Base-by-base conservation (phyloP, 306 rosid genomes). In the Dalbergia cultrata region DNA sequence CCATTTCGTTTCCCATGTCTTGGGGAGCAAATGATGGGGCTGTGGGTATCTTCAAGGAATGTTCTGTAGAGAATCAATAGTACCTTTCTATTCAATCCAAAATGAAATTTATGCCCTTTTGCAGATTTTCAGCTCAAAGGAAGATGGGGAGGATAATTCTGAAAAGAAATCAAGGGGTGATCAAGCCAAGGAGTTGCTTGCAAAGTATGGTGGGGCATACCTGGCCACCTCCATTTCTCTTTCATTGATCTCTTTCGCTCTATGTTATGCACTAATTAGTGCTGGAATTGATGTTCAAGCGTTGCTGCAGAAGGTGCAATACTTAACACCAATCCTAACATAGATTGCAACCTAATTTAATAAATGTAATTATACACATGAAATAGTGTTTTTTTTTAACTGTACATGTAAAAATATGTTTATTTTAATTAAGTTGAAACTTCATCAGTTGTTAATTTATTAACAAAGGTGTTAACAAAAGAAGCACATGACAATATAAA, bases 201-300 rank as follows among this genome's bases (percentile, higher is more conserved):
- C 99, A 68, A 93, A 95, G 78, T 95, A 95, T 81, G 99, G 98
- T 64, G 99, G 93, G 74, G 97, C 98, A 17, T 95, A 93, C 79
- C 72, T 95, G 13, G 98, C 92, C 78, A 95, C 99, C 50, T 95
- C 98, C 67, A 95, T 95, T 19, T 78, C 88, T 59, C 92, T 95
- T 52, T 95, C 99, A 57, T 37, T 93, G 81, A 90, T 93, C 76
- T 93, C 99, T 17, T 90, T 95, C 82, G 9, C 89, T 4, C 85
- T 93, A 7, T 93, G 99, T 76, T 95, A 91, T 60, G 89, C 77
- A 13, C 90, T 95, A 31, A 86, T 95, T 64, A 87, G 76, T 18
- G 88, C 92, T 1, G 97, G 98, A 9, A 39, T 95, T 59, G 99
- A 95, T 79, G 96, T 93, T 80, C 96, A 85, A 71, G 65, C 85